A percentile compares a stretch with the other conserved stretches of the same genome.
phyloP scores from a whole-genome alignment of 805 yeast genomes.

The Monosporozyma siamensis region DNA sequence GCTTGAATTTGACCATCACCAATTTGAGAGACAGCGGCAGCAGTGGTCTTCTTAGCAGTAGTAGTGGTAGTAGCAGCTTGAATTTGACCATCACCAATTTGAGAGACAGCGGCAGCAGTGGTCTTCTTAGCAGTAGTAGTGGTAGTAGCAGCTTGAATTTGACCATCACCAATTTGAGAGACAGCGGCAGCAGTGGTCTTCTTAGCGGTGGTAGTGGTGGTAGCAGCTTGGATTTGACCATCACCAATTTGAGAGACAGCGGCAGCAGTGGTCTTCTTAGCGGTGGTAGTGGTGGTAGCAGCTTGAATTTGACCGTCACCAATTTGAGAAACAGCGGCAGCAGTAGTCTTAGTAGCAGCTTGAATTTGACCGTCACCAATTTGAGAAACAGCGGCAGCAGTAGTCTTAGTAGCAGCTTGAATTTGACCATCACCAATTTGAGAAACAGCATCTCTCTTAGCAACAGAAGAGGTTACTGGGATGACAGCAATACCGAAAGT shows the following conservation, averaged over 20 bases:
- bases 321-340: slow-evolving; percentile 34
- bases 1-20: slow-evolving; percentile 56
- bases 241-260: slow-evolving; percentile 49
- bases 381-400: slow-evolving; percentile 30
- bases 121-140: slow-evolving; percentile 22
- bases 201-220: slow-evolving; percentile 22
- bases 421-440: slow-evolving; percentile 35
- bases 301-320: slow-evolving; percentile 27
- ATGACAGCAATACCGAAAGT: slow-evolving; percentile 37
- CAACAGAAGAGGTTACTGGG: slow-evolving; percentile 28
- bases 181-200: slow-evolving; percentile 28
- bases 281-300: slow-evolving; percentile 16
- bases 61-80: slow-evolving; percentile 23
- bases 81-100: slow-evolving; percentile 31
- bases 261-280: slow-evolving; percentile 16
- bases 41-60: slow-evolving; percentile 25
- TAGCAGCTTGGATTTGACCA: slow-evolving; percentile 46
- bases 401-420: slow-evolving; percentile 28
- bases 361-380: slow-evolving; percentile 37
- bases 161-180: slow-evolving; percentile 36
- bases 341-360: slow-evolving; percentile 23
- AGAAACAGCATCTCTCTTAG: slow-evolving; percentile 31
- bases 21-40: slow-evolving; percentile 41
- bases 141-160: slow-evolving; percentile 29
- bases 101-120: slow-evolving; percentile 28